Evolutionary conservation across 805 yeast genomes (phyloP).

Genomic region (Metschnikowia continentalis): DNA sequence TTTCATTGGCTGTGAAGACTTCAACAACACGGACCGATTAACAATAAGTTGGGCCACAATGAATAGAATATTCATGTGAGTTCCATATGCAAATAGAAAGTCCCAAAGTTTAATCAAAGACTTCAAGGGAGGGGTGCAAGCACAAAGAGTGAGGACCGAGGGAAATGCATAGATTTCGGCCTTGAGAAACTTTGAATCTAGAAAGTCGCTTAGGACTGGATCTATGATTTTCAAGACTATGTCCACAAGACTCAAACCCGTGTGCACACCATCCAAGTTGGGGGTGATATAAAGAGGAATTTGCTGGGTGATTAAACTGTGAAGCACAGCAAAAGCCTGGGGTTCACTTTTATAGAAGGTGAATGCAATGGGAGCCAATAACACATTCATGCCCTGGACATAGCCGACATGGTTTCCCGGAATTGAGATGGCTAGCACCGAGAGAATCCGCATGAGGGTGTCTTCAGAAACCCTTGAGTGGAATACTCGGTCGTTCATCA

Average conservation of each 20-base stretch:
- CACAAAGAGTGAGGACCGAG: conserved; percentile 75
- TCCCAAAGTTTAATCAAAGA: conserved; percentile 85
- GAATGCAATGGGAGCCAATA: conserved; percentile 79
- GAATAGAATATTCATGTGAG: conserved; percentile 79
- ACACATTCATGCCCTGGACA: conserved; percentile 91
- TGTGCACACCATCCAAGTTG: conserved; percentile 74
- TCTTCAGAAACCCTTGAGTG: conserved; percentile 65
- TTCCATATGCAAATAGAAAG: conserved; percentile 84
- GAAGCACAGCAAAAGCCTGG: conserved; percentile 73
- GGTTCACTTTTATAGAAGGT: conserved; percentile 72
- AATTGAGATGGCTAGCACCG: conserved; percentile 59
- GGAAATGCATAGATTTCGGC: conserved; percentile 88
- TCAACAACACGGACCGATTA: conserved; percentile 59
- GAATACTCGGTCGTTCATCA: conserved; percentile 68
- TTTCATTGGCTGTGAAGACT: conserved; percentile 66
- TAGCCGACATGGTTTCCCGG: conserved; percentile 42
- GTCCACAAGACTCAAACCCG: conserved; percentile 73
- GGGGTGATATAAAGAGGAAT: conserved; percentile 79
- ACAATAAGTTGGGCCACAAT: conserved; percentile 78
- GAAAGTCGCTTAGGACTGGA: conserved; percentile 56
- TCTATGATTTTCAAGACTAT: conserved; percentile 67
- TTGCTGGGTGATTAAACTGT: conserved; percentile 53
- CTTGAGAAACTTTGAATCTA: conserved; percentile 61
- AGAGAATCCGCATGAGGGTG: conserved; percentile 61
- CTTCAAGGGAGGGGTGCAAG: conserved; percentile 80